Base-by-base conservation (phyloP, 805 yeast species). In the Candida qinlingensis region DNA sequence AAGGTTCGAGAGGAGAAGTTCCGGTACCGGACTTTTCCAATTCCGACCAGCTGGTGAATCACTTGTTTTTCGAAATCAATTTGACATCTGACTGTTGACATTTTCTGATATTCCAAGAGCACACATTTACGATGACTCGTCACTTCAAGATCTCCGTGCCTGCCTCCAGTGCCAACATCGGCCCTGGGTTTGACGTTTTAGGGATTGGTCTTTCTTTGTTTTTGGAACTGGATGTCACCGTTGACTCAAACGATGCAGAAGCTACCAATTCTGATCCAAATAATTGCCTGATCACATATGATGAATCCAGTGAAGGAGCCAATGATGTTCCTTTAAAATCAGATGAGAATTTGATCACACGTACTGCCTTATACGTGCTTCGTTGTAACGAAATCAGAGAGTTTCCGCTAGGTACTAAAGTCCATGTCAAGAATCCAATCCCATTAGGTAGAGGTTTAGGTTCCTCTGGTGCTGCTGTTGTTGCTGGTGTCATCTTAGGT, bases 401-500 rank as follows among this genome's bases (percentile, higher is more conserved):
- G 36, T 94, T 94, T 71, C 98, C 98, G 41, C 65, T 70, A 10
- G 96, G 96, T 38, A 91, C 98, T 6, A 77, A 71, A 44, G 75
- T 94, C 36, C 86, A 80, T 52, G 94, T 94, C 48, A 74, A 71
- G 53, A 94, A 94, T 67, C 97, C 97, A 34, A 91, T 94, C 53
- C 99, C 99, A 4, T 73, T 94, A 55, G 98, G 99, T 31, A 82
- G 99, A 65, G 99, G 99, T 7, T 75, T 94, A 50, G 99, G 99
- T 2, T 94, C 98, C 1, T 87, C 96, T 4, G 99, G 97, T 45
- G 96, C 98, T 6, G 99, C 99, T 37, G 96, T 94, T 31, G 98
- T 94, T 30, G 98, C 95, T 19, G 99, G 99, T 62, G 96, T 87
- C 10, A 74, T 90, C 70, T 73, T 94, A 40, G 99, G 95, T 42